Percentiles rank a stretch among this genome's conserved stretches.
Evolutionary conservation across 768 basidiomycete genomes (phyloP).

Genomic region (Lyophyllum decastes): DNA sequence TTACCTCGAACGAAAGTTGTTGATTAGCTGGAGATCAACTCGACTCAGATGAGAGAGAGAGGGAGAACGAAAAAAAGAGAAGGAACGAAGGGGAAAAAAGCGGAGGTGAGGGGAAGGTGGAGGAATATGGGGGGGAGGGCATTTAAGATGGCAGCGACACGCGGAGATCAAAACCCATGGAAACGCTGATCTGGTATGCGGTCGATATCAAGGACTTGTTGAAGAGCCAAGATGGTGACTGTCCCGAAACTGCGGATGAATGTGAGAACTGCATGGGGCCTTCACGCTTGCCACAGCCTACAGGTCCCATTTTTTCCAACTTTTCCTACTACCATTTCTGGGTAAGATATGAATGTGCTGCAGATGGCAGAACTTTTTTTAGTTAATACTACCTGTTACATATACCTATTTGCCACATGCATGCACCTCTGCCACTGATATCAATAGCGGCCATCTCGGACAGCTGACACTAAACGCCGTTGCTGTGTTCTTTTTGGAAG

Average conservation of each 20-base stretch:
- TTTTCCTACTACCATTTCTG: no score
- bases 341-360: no score
- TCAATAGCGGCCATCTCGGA: conserved; percentile 12
- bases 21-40: conserved; percentile 67
- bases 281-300: no score
- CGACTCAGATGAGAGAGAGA: conserved; percentile 53
- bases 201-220: background rate
- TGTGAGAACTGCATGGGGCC: background rate
- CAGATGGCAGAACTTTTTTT: background rate
- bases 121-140: conserved; percentile 12
- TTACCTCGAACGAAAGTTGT: conserved; percentile 59
- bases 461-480: conserved; percentile 1
- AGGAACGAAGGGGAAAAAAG: conserved; percentile 25
- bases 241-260: background rate
- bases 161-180: conserved; percentile 33
- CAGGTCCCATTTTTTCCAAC: background rate
- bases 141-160: conserved; percentile 25
- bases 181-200: conserved; percentile 26
- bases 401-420: background rate
- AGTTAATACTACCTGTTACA: no score
- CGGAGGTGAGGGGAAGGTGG: conserved; percentile 22
- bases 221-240: background rate
- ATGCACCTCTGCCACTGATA: background rate
- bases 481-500: conserved; percentile 6
- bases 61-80: conserved; percentile 42